Evolutionary conservation across 176 grass and related monocot species (phyloP).

Genomic region (Avena sativa): DNA sequence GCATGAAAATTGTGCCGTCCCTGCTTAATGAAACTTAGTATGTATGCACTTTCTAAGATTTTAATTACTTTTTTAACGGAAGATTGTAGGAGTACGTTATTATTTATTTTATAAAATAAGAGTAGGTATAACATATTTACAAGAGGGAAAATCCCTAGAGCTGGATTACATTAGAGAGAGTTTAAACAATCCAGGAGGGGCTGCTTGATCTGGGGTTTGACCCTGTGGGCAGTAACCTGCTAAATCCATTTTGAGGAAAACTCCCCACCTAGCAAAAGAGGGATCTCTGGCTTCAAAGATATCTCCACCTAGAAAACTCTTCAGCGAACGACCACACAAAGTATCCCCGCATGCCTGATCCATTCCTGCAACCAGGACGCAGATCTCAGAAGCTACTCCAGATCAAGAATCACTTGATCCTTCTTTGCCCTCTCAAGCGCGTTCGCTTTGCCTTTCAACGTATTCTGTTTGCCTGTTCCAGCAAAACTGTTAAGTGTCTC

Average conservation of each 20-base stretch:
- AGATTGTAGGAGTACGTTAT: neutral
- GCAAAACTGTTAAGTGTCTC: neutral
- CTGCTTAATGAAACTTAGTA: neutral
- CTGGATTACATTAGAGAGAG: neutral
- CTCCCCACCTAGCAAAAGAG: neutral
- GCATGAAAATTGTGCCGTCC: neutral
- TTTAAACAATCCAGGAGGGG: neutral
- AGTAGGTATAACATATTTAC: neutral
- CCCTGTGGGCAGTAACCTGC: neutral
- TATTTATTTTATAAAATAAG: neutral
- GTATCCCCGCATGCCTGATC: neutral
- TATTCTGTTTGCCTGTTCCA: neutral
- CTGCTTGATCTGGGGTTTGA: slow-evolving; percentile 1
- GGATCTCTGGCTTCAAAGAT: slow-evolving; percentile 2
- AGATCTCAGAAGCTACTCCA: neutral
- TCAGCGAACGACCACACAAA: neutral
- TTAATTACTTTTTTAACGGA: neutral
- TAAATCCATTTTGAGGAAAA: neutral
- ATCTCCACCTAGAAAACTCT: neutral
- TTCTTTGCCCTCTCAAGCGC: neutral
- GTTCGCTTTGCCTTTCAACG: neutral
- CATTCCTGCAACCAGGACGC: neutral
- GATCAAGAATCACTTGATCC: neutral
- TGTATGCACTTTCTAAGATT: neutral
- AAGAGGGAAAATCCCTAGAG: neutral